phyloP scores from a whole-genome alignment of 257 asterid genomes.

The Plectranthus barbatus region DNA sequence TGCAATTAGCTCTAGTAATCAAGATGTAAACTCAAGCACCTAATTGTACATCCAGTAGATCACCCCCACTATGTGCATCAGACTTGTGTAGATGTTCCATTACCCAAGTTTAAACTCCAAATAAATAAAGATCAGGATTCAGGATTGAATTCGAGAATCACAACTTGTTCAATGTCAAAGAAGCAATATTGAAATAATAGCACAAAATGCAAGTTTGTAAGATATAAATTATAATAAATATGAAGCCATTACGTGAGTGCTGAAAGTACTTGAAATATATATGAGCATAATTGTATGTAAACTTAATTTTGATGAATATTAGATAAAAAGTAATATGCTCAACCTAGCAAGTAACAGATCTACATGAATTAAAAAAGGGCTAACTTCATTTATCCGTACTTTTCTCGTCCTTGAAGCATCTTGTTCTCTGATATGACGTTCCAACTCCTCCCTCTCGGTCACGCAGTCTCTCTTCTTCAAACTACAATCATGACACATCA shows the following conservation, averaged over 20 bases:
- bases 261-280: background rate
- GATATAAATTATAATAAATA: background rate
- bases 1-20: too few relatives aligned
- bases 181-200: background rate
- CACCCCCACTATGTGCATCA: background rate
- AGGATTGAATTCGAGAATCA: too few relatives aligned
- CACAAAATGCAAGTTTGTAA: background rate
- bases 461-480: slow-evolving; percentile 81
- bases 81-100: background rate
- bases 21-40: too few relatives aligned
- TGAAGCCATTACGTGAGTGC: background rate
- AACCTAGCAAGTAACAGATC: background rate
- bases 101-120: background rate
- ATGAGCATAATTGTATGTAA: background rate
- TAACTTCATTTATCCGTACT: slow-evolving; percentile 29
- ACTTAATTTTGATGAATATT: background rate
- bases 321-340: background rate
- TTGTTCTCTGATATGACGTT: slow-evolving; percentile 62
- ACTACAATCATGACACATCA: slow-evolving; percentile 33
- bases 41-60: too few relatives aligned
- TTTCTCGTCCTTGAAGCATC: slow-evolving; percentile 90
- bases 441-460: slow-evolving; percentile 94
- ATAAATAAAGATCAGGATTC: background rate
- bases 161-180: background rate
- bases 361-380: background rate